phyloP scores from a whole-genome alignment of 2,329 filamentous ascomycete genomes.

The Alternaria ethzedia region DNA sequence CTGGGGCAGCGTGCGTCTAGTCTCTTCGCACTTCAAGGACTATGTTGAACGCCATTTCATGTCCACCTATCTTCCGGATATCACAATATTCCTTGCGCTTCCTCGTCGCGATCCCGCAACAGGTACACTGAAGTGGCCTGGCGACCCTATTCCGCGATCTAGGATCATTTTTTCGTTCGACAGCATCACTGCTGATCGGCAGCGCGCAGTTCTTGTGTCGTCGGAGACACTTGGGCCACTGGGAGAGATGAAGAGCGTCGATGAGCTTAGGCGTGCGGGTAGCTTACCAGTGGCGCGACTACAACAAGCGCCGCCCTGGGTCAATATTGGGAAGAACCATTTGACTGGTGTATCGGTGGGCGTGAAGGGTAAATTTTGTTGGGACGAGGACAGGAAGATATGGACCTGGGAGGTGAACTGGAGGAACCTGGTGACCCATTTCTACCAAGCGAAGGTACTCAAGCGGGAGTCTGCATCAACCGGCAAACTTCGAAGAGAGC shows the following conservation, averaged over 20 bases:
- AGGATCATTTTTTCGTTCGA: slow-evolving; percentile 19
- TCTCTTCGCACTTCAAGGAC: slow-evolving; percentile 20
- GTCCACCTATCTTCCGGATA: slow-evolving; percentile 15
- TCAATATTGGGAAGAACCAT: slow-evolving; percentile 22
- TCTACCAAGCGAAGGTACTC: slow-evolving; percentile 21
- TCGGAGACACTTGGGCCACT: slow-evolving; percentile 4
- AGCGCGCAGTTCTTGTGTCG: slow-evolving; percentile 15
- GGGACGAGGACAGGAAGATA: slow-evolving; percentile 21
- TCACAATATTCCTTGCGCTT: slow-evolving; percentile 22
- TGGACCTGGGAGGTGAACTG: slow-evolving; percentile 32
- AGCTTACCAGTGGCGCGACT: slow-evolving; percentile 23
- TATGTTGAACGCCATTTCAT: slow-evolving; percentile 27
- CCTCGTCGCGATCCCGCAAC: slow-evolving; percentile 27
- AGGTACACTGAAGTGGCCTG: slow-evolving; percentile 17
- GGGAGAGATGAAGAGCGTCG: slow-evolving; percentile 10
- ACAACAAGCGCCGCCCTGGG: slow-evolving; percentile 21
- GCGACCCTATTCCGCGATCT: slow-evolving; percentile 11
- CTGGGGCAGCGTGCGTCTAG: slow-evolving; percentile 25
- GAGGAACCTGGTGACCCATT: slow-evolving; percentile 22
- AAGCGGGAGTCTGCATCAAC: not conserved
- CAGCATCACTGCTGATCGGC: slow-evolving; percentile 1
- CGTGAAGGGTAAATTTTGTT: slow-evolving; percentile 16
- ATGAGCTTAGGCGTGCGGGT: slow-evolving; percentile 14
- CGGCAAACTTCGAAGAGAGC: not conserved
- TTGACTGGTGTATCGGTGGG: slow-evolving; percentile 16